Evolutionary conservation across 192 early-diverging fungal genomes (phyloP).

Genomic region (Anaeromyces robustus): DNA sequence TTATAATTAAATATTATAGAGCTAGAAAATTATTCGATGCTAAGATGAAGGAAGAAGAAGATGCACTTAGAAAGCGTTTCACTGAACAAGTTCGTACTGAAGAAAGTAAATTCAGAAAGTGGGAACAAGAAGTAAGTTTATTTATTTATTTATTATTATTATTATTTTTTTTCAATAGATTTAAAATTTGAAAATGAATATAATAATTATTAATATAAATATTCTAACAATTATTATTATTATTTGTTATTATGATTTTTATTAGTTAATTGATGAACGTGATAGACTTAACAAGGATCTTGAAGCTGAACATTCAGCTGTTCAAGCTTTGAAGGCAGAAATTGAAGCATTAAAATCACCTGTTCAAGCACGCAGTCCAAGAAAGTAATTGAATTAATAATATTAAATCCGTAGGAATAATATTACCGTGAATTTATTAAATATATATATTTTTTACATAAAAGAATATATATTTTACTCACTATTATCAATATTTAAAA

Average conservation of each 20-base stretch:
- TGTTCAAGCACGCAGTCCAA: not conserved
- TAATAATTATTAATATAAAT: too few species aligned
- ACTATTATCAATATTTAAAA: too few species aligned
- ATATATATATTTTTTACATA: not conserved
- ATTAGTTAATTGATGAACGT: conserved; percentile 80
- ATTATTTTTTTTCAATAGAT: conserved; percentile 7
- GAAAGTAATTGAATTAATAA: not conserved
- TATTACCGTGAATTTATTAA: not conserved
- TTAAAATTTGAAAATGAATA: conserved; percentile 2
- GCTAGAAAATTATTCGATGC: conserved; percentile 64
- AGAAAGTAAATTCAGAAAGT: conserved; percentile 95
- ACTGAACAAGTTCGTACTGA: conserved; percentile 95
- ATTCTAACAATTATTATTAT: conserved; percentile 5
- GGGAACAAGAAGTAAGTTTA: conserved; percentile 73
- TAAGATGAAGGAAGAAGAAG: conserved; percentile 98
- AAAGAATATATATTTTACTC: not conserved
- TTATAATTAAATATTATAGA: conserved; percentile 23
- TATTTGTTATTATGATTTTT: not conserved
- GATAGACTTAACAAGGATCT: conserved; percentile 98
- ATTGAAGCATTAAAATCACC: not conserved
- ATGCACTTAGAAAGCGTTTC: conserved; percentile 83
- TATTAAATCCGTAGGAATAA: not conserved
- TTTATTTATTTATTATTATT: conserved; percentile 11
- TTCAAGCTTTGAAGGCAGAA: not conserved
- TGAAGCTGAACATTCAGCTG: conserved; percentile 68